Conservation (phyloP, 2,329 filamentous ascomycete genomes). For the Cladosporium austrohemisphaericum region DNA sequence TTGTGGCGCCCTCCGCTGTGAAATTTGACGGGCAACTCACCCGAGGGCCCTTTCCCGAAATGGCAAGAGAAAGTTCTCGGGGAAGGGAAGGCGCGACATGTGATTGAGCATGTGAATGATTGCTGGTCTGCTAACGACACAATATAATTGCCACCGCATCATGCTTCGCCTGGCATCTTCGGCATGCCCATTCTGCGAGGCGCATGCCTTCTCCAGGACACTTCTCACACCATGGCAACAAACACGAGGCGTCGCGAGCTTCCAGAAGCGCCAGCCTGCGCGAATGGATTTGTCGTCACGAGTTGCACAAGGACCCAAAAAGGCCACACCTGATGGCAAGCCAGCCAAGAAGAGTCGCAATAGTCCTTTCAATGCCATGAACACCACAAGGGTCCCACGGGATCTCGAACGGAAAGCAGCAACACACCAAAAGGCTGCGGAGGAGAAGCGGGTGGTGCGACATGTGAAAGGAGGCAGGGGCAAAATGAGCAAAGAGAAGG, state of each 20-base stretch:
- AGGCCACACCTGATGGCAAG: constrained; percentile 31
- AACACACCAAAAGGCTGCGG: constrained; percentile 36
- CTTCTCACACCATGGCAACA: constrained; percentile 34
- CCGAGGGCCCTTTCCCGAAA: neutral
- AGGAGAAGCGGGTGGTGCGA: constrained; percentile 50
- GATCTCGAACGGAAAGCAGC: constrained; percentile 18
- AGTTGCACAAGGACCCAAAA: constrained; percentile 35
- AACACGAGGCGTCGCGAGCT: constrained; percentile 38
- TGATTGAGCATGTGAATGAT: constrained; percentile 1
- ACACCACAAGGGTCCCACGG: constrained; percentile 42
- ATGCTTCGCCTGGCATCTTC: constrained; percentile 30
- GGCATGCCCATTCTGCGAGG: constrained; percentile 44
- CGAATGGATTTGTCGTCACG: constrained; percentile 50
- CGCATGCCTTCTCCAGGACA: constrained; percentile 26
- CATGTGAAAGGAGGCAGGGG: constrained; percentile 46
- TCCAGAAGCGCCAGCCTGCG: constrained; percentile 44
- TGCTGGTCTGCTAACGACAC: neutral
- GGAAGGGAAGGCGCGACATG: constrained; percentile 2
- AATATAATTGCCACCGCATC: neutral
- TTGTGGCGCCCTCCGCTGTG: neutral
- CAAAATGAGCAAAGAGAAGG: constrained; percentile 45
- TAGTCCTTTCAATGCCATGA: constrained; percentile 59
- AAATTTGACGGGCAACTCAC: neutral
- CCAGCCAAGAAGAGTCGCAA: constrained; percentile 40
- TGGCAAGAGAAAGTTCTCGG: constrained; percentile 6